Evolutionary conservation across 192 early-diverging fungal genomes (phyloP), one percentile per base, ranked within the genome.

Genomic region (Coemansia brasiliensis): DNA sequence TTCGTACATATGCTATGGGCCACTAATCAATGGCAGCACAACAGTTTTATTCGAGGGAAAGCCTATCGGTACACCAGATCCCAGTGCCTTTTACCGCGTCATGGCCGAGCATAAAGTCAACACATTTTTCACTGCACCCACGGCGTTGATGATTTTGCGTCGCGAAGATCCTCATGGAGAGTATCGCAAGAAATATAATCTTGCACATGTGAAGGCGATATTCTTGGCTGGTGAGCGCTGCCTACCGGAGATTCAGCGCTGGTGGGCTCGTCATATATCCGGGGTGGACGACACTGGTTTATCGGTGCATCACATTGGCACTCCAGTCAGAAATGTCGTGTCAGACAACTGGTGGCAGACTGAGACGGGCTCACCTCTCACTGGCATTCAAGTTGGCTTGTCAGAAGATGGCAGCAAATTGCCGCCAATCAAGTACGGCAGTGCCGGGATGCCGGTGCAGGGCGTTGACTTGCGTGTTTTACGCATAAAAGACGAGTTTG

Each of bases 281-380:
- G 17, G 71, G n/a, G 32, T 39, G 2, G 65, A 66, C 35, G 65
- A 56, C 15, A 52, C 80, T 5, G 69, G 65, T 0, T 40, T 69
- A 4, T 18, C 46, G 39, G 67, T 35, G 32, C 32, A 7, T 7
- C 32, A 35, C 10, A 35, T 35, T 7, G 32, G 32, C 32, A 35
- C 32, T 35, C 32, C 32, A 7, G 32, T 35, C 10, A 35, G 32
- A 35, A 35, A 64, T 27, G 82, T 85, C 41, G 83, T 94, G 3
- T 84, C 86, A 50, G 93, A 95, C 74, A 89, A 92, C 61, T 95
- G 86, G 70, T 95, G 93, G 93, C 88, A 90, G 46, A 93, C 93
- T 0, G 93, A 95, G 53, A 89, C 85, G 29, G 92, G 93, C 4
- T 87, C 84, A 26, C 92, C 93, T 1, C 86, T 93, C 69, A 90